Evolutionary conservation across 2,329 filamentous ascomycete genomes (phyloP).

Genomic region (Colletotrichum orchidophilum): DNA sequence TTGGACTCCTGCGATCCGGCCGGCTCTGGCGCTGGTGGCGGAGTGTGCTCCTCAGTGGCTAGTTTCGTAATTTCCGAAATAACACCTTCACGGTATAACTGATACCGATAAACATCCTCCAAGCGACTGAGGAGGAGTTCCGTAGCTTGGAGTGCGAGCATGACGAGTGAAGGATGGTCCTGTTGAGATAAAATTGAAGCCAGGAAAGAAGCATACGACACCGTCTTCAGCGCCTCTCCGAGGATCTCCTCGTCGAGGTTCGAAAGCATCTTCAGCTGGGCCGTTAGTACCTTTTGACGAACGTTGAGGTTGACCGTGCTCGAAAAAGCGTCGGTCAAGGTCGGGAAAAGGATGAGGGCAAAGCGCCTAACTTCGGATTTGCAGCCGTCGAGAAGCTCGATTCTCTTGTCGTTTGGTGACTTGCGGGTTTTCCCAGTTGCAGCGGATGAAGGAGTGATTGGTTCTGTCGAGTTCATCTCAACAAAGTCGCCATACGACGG

Average conservation of each 20-base stretch:
- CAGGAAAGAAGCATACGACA: constrained; percentile 95
- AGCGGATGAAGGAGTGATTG: constrained; percentile 51
- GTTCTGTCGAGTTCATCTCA: constrained; percentile 52
- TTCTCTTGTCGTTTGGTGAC: constrained; percentile 78
- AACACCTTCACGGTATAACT: constrained; percentile 96
- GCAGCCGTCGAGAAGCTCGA: constrained; percentile 85
- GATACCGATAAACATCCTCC: constrained; percentile 90
- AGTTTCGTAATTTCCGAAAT: constrained; percentile 90
- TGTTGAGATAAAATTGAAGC: constrained; percentile 96
- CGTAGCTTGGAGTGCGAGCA: constrained; percentile 86
- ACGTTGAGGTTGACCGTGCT: constrained; percentile 97
- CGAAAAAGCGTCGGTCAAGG: constrained; percentile 94
- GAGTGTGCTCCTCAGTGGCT: constrained; percentile 59
- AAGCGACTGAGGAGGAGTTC: constrained; percentile 87
- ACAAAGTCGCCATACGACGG: constrained; percentile 53
- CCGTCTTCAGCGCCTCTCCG: constrained; percentile 83
- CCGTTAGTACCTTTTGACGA: constrained; percentile 91
- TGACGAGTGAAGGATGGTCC: constrained; percentile 88
- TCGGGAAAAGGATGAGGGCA: constrained; percentile 91
- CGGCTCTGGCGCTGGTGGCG: constrained; percentile 42
- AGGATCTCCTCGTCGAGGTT: constrained; percentile 89
- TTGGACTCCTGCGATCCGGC: constrained; percentile 31
- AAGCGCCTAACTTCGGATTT: constrained; percentile 90
- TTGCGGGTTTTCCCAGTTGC: constrained; percentile 55
- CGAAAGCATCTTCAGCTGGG: constrained; percentile 98